Conservation (phyloP, 148 eudicot genomes). For the Pharnaceum exiguum region DNA sequence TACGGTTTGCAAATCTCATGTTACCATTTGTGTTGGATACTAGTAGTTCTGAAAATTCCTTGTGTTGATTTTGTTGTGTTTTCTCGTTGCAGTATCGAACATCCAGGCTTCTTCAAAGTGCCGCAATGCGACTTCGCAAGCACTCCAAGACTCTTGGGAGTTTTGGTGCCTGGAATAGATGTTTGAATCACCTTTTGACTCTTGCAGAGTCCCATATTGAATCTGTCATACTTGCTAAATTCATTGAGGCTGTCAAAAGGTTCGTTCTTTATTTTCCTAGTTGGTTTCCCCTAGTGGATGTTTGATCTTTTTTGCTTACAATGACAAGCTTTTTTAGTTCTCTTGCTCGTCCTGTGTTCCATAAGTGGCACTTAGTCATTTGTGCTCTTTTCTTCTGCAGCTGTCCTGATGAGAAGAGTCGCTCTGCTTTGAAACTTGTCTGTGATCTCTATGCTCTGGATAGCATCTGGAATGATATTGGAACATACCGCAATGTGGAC, state of each 20-base stretch:
- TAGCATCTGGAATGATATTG: constrained; percentile 90
- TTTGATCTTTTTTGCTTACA: neutral
- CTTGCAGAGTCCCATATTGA: constrained; percentile 97
- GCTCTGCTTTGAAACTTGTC: constrained; percentile 73
- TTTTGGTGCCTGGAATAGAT: constrained; percentile 99
- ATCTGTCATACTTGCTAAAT: constrained; percentile 73
- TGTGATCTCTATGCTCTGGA: constrained; percentile 95
- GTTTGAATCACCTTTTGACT: constrained; percentile 87
- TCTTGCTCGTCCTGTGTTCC: neutral
- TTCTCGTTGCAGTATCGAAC: constrained; percentile 75
- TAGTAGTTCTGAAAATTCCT: neutral
- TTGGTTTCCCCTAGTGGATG: neutral
- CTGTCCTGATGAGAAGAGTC: constrained; percentile 73
- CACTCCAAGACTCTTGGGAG: constrained; percentile 80
- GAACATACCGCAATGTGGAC: constrained; percentile 96
- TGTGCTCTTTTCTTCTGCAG: constrained; percentile 28
- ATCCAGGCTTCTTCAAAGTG: constrained; percentile 91
- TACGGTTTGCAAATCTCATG: neutral
- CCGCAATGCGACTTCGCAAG: constrained; percentile 70
- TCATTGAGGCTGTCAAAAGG: constrained; percentile 79
- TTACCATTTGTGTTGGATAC: neutral
- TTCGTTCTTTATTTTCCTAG: constrained; percentile 12
- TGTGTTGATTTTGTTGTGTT: neutral
- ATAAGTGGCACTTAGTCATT: neutral
- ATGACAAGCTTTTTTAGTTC: neutral